Conservation (phyloP, 257 asterid genomes). For the Forsythia viridissima region DNA sequence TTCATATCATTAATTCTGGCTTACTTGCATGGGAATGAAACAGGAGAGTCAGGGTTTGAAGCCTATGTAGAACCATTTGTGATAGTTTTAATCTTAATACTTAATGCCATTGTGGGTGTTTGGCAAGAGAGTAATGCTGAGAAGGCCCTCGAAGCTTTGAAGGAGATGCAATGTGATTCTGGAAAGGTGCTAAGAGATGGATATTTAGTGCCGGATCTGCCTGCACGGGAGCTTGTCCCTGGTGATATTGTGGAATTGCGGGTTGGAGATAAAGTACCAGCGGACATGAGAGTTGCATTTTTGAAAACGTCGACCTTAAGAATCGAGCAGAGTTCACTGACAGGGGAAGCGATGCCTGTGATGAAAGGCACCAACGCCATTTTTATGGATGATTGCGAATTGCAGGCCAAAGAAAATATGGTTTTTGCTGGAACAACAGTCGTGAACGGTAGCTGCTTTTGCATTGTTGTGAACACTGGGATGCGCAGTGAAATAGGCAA, state of each 20-base stretch:
- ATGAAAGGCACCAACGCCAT: conserved; percentile 40
- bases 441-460: conserved; percentile 58
- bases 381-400: conserved; percentile 55
- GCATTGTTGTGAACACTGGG: conserved; percentile 56
- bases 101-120: conserved; percentile 70
- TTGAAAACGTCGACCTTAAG: conserved; percentile 57
- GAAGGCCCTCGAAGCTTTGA: conserved; percentile 69
- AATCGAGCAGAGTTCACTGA: conserved; percentile 69
- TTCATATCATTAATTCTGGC: conserved; percentile 70
- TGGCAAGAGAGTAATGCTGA: conserved; percentile 81
- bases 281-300: conserved; percentile 64
- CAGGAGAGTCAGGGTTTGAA: conserved; percentile 49
- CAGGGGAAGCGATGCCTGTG: conserved; percentile 72
- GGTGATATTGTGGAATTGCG: conserved; percentile 73
- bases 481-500: conserved; percentile 70
- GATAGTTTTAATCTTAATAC: conserved; percentile 53
- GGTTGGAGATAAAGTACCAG: conserved; percentile 72
- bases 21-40: conserved; percentile 49
- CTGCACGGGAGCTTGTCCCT: conserved; percentile 69
- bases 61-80: conserved; percentile 72
- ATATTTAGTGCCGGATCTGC: conserved; percentile 50
- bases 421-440: conserved; percentile 78
- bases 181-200: conserved; percentile 61
- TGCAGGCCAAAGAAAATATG: conserved; percentile 69
- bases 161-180: conserved; percentile 67